Base-by-base conservation (phyloP, 2,329 filamentous ascomycete species). In the Colletotrichum musae region DNA sequence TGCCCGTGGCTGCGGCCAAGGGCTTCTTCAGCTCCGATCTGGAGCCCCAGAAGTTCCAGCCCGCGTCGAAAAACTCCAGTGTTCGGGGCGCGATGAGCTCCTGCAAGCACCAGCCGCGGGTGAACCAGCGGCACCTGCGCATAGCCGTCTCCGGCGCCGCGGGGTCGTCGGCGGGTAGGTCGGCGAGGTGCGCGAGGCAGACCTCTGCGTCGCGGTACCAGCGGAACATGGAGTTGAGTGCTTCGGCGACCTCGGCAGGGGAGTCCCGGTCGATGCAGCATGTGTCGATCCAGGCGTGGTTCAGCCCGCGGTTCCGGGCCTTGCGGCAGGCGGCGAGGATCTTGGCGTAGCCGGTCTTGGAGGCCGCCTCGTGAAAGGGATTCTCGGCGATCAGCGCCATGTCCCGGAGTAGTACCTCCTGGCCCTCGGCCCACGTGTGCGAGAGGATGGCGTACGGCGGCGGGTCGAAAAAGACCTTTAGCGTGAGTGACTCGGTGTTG, bases 371-470 rank as follows among this genome's bases (percentile, higher is more conserved):
- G 0, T 47, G 2, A 10, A 1, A 24, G 0, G 4, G 2, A 2
- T 21, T n/a, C 2, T 45, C 2, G 2, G 16, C 10, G 0, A 52
- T 50, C 0, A 4, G 4, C 7, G 18, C 18, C 45, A 39, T 21
- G 13, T 59, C 57, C 13, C 72, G 71, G 48, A 73, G 70, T 9
- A 72, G 72, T 52, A 77, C 73, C 56, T 78, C 77, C 13, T 76
- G 75, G 1, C 66, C 45, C 16, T 65, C 73, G 12, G 4, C 47
- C 73, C 75, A 77, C 3, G 75, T 76, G 60, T 78, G 77, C 13
- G 77, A 78, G n/a, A 78, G 62, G 45, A 78, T 77, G 41, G 74
- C 75, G 65, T 78, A 77, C 2, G 77, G 68, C 2, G 76, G 2
- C 12, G 10, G 18, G 5, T 0, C 1, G 15, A 2, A 26, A 15